A percentile compares a stretch with the other conserved stretches of the same genome.
Evolutionary conservation across 345 rosid genomes (phyloP).

Genomic region (Anacardium occidentale): DNA sequence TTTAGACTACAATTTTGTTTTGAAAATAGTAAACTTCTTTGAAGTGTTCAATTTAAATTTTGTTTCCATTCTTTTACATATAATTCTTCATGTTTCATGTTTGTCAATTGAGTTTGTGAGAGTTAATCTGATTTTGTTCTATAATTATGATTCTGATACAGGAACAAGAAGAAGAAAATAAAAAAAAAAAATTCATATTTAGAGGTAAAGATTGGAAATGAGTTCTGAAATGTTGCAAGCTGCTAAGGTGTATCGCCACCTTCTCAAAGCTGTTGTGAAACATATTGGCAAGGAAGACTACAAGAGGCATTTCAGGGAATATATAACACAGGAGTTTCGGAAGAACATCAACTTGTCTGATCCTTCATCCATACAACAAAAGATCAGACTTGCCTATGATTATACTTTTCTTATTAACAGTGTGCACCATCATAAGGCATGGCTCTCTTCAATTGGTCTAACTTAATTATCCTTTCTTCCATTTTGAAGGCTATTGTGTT

Average conservation of each 20-base stretch:
- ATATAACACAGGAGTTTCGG: slow-evolving; percentile 55
- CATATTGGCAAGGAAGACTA: slow-evolving; percentile 73
- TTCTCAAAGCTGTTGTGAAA: slow-evolving; percentile 66
- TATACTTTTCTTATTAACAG: slow-evolving; percentile 64
- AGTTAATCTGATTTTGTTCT: neutral
- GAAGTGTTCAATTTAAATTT: neutral
- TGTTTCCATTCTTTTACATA: neutral
- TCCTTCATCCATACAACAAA: slow-evolving; percentile 40
- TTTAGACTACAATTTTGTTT: neutral
- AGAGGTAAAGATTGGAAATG: slow-evolving; percentile 36
- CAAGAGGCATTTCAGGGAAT: slow-evolving; percentile 65
- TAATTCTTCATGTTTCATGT: neutral
- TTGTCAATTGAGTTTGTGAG: neutral
- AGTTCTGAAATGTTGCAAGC: slow-evolving; percentile 43
- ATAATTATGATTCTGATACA: neutral
- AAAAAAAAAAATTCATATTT: neutral
- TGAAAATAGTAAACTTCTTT: neutral
- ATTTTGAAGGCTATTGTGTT: neutral
- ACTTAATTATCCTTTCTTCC: neutral
- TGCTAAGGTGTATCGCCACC: slow-evolving; percentile 57
- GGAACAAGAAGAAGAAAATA: neutral
- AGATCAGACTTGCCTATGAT: slow-evolving; percentile 61
- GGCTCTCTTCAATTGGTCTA: slow-evolving; percentile 8
- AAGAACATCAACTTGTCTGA: slow-evolving; percentile 38
- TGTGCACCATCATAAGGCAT: slow-evolving; percentile 85